Evolutionary conservation across 768 basidiomycete species (phyloP).

Genomic region (Leccinum fibrillosum): DNA sequence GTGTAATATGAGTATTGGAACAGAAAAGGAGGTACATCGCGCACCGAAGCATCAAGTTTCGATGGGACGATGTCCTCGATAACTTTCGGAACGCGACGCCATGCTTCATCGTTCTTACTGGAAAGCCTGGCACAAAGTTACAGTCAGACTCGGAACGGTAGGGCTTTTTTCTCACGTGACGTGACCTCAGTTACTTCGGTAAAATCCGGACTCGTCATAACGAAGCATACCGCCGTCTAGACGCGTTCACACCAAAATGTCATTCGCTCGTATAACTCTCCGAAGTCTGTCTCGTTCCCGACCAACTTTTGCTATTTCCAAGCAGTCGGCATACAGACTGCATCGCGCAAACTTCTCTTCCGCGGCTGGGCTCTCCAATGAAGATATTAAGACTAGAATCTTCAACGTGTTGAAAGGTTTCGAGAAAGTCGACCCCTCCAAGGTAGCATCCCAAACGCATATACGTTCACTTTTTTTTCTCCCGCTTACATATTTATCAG

Average conservation of each 20-base stretch:
- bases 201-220: slow-evolving; percentile 20
- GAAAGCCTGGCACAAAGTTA: background rate
- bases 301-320: slow-evolving; percentile 29
- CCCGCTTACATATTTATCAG: slow-evolving; percentile 38
- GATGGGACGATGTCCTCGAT: slow-evolving; percentile 86
- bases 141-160: too few species aligned
- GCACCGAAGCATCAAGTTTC: slow-evolving; percentile 90
- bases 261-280: slow-evolving; percentile 32
- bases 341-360: slow-evolving; percentile 32
- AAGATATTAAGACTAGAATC: slow-evolving; percentile 24
- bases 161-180: background rate
- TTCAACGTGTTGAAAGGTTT: slow-evolving; percentile 30
- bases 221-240: background rate
- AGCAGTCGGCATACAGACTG: slow-evolving; percentile 27
- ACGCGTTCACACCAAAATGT: slow-evolving; percentile 32
- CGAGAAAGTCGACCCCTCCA: slow-evolving; percentile 27
- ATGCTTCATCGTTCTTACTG: slow-evolving; percentile 77
- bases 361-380: slow-evolving; percentile 22
- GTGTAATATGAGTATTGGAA: slow-evolving; percentile 6
- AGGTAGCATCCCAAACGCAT: slow-evolving; percentile 17
- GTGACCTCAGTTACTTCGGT: slow-evolving; percentile 14
- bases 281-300: slow-evolving; percentile 28
- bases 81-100: slow-evolving; percentile 90
- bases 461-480: background rate
- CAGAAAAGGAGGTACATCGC: slow-evolving; percentile 6